phyloP scores from a whole-genome alignment of 2,329 filamentous ascomycete species.

The Scedosporium boydii region DNA sequence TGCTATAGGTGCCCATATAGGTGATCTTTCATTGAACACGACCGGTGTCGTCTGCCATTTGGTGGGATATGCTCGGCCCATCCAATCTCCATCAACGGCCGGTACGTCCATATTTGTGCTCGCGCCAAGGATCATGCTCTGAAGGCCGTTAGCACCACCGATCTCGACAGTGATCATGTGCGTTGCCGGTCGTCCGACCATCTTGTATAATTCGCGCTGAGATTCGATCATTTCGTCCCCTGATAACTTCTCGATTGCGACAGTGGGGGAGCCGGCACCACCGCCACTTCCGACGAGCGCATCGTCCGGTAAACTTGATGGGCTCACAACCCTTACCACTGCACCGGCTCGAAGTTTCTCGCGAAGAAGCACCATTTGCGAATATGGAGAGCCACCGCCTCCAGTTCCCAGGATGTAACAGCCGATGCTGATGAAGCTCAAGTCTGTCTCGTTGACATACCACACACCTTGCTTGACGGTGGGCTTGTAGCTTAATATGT shows the following conservation, averaged over 20 bases:
- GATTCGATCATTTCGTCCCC: constrained; percentile 46
- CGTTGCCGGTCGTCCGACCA: constrained; percentile 30
- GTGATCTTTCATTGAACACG: constrained; percentile 36
- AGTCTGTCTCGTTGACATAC: constrained; percentile 48
- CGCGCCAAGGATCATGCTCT: constrained; percentile 46
- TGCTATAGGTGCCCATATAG: constrained; percentile 31
- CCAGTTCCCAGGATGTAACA: constrained; percentile 54
- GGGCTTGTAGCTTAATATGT: constrained; percentile 36
- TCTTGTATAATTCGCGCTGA: constrained; percentile 42
- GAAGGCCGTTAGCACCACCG: constrained; percentile 56
- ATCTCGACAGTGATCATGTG: constrained; percentile 56
- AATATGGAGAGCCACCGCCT: constrained; percentile 47
- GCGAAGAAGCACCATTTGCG: constrained; percentile 39
- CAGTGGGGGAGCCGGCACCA: constrained; percentile 49
- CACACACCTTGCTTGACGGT: constrained; percentile 40
- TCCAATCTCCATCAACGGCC: constrained; percentile 45
- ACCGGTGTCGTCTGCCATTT: constrained; percentile 47
- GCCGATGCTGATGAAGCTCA: constrained; percentile 46
- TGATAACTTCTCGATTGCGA: constrained; percentile 49
- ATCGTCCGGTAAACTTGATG: constrained; percentile 37
- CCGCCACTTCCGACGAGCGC: constrained; percentile 46
- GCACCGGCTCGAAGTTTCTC: constrained; percentile 40
- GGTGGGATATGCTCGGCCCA: constrained; percentile 46
- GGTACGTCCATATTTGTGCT: constrained; percentile 41
- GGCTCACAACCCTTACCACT: constrained; percentile 40